A percentile compares a stretch with the other conserved stretches of the same genome.
Conservation (phyloP, 2,329 filamentous ascomycete genomes). For the Cytospora leucostoma region DNA sequence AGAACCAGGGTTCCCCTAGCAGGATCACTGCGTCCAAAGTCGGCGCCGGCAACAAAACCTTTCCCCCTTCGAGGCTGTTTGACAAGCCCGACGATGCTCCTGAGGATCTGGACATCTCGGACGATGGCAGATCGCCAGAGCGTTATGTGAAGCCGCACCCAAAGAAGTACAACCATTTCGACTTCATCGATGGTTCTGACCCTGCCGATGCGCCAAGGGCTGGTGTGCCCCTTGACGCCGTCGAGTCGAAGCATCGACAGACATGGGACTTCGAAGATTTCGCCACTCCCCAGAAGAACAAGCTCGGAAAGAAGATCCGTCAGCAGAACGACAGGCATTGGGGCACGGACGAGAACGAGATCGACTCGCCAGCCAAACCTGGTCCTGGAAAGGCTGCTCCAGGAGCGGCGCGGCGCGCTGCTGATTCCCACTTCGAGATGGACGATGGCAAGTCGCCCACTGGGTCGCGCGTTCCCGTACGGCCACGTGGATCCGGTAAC, state of each 20-base stretch:
- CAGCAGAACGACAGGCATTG: constrained; percentile 76
- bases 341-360: constrained; percentile 68
- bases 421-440: constrained; percentile 81
- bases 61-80: constrained; percentile 64
- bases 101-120: constrained; percentile 44
- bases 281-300: constrained; percentile 73
- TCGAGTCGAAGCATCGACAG: constrained; percentile 65
- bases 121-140: constrained; percentile 43
- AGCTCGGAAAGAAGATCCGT: constrained; percentile 59
- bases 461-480: constrained; percentile 47
- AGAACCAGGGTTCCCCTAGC: constrained; percentile 53
- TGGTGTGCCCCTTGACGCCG: constrained; percentile 43
- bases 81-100: constrained; percentile 51
- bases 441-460: constrained; percentile 68
- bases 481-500: constrained; percentile 56
- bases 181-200: constrained; percentile 69
- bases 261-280: constrained; percentile 93
- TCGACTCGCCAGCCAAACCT: constrained; percentile 59
- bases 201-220: constrained; percentile 49
- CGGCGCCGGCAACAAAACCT: constrained; percentile 60
- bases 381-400: constrained; percentile 34
- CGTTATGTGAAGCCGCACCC: constrained; percentile 66
- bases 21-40: constrained; percentile 52
- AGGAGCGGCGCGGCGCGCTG: constrained; percentile 73
- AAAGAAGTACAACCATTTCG: constrained; percentile 83